Evolutionary conservation across 2,329 filamentous ascomycete genomes (phyloP).

Genomic region (Seiridium cupressi): DNA sequence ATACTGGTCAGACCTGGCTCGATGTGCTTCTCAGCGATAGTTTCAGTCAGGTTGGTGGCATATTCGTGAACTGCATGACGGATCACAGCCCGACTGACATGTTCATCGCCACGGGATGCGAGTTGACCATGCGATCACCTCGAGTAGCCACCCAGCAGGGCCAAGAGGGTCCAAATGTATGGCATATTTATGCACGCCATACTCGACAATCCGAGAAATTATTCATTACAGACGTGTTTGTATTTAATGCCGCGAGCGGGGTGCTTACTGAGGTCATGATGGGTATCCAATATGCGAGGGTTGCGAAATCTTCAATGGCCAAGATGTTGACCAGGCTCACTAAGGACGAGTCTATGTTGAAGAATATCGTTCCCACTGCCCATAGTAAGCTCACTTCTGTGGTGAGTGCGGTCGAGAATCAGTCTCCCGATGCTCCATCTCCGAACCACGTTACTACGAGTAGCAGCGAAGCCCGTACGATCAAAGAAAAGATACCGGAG

Average conservation of each 20-base stretch:
- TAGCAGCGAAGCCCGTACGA: too few relatives aligned
- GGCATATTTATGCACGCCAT: neutral
- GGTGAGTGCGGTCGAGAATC: too few relatives aligned
- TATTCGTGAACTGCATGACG: neutral
- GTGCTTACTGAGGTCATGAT: neutral
- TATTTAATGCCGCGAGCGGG: neutral
- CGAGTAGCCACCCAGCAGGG: neutral
- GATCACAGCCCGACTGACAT: neutral
- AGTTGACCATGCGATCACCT: neutral
- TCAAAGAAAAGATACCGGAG: too few relatives aligned
- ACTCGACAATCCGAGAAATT: neutral
- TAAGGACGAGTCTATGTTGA: too few relatives aligned
- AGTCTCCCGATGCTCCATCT: too few relatives aligned
- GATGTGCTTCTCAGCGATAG: neutral
- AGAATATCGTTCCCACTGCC: too few relatives aligned
- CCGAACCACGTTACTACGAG: too few relatives aligned
- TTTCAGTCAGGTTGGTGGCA: neutral
- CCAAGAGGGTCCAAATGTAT: neutral
- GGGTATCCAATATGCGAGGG: slow-evolving; percentile 28
- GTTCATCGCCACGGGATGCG: neutral
- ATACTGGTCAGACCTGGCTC: neutral
- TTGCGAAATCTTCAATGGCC: neutral
- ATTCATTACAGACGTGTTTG: neutral
- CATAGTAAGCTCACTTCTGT: too few relatives aligned
- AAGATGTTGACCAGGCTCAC: neutral